Evolutionary conservation across 805 yeast genomes (phyloP), one percentile per base, ranked within the genome.

Genomic region (Monosporozyma aerobia): DNA sequence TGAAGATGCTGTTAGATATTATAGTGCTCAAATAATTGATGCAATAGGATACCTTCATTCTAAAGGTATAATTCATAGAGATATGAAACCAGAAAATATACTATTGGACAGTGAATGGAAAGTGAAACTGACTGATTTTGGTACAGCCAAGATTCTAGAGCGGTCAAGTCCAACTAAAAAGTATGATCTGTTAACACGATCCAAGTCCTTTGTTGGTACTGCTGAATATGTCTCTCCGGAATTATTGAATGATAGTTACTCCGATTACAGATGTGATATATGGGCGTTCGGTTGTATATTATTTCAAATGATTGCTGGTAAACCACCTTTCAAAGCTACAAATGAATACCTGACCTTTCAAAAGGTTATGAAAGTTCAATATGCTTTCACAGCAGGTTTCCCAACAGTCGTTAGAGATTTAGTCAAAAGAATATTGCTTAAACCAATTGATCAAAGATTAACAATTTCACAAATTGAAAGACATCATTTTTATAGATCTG

Each of bases 201-300:
- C 94, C 0, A 83, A 79, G 57, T 86, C 94, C 0, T 87, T 87
- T 69, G 95, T 87, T 30, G 95, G 95, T 3, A 86, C 92, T 0
- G 92, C 92, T 0, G 92, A 85, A 59, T 85, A 85, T 60, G 90
- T 86, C 6, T 83, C 90, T 0, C 95, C 95, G 0, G 95, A 87
- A 61, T 70, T 87, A 40, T 71, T 87, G 54, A 87, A 83, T 56
- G 86, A 78, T 61, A 86, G 85, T 60, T 83, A 80, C 53, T 87
- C 89, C 0, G 97, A 97, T 1, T 83, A 82, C 59, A 90, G 97
- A 1, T 87, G 97, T 49, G 99, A 94, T 69, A 84, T 94, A n/a
- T 94, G 99, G 99, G 92, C 98, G 10, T 87, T 95, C 69, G 99
- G 99, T 1, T 90, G 98, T 66, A 92, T 94, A 7, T 69, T 94